These are phyloP conservation scores for Erysimum cheiranthoides DNA, from an alignment of 345 rosid species.

Conservation along the genomic window DNA sequence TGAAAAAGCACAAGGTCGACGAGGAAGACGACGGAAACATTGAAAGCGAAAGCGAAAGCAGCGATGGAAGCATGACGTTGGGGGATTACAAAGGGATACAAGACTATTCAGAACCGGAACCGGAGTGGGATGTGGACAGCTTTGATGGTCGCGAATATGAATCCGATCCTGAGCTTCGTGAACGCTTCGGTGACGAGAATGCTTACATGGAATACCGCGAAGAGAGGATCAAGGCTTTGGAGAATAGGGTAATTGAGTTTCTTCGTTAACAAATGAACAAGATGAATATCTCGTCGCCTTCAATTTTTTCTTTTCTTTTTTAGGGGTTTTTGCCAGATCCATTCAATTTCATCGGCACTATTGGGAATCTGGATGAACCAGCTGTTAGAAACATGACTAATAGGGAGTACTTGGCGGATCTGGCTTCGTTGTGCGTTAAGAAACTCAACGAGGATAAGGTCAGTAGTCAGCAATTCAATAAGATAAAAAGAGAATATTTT, in stretches of 20 bases:
- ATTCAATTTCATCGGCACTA: neutral
- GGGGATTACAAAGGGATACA: no score
- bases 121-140: constrained; percentile 12
- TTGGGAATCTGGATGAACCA: neutral
- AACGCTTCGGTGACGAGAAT: no score
- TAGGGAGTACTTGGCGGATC: neutral
- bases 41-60: no score
- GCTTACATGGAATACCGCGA: no score
- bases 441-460: neutral
- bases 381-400: neutral
- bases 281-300: no score
- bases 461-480: neutral
- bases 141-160: neutral
- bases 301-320: no score
- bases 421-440: neutral
- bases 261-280: no score
- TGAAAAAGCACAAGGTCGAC: neutral
- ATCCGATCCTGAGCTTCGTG: neutral
- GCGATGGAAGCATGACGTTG: no score
- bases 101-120: neutral
- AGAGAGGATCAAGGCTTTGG: no score
- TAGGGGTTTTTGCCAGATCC: constrained; percentile 3
- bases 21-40: constrained; percentile 5
- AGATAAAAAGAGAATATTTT: neutral
- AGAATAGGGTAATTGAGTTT: no score